Percentiles rank a stretch among this genome's conserved stretches.
Conservation (phyloP, 805 yeast species). For the Metschnikowia orientalis region DNA sequence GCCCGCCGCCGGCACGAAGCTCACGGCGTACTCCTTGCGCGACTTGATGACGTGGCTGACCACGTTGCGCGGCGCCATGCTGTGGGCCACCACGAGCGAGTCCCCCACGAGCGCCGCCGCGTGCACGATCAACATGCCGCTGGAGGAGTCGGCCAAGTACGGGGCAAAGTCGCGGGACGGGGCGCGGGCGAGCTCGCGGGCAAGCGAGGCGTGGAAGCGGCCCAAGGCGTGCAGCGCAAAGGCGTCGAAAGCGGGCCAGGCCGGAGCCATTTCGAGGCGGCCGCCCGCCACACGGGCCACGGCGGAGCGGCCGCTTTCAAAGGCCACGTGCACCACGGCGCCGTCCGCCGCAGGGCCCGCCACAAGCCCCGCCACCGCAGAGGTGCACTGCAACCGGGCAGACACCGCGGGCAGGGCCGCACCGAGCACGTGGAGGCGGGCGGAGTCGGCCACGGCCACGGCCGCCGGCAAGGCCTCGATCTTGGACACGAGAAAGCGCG, state of each 20-base stretch:
- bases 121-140: constrained; percentile 22
- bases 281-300: constrained; percentile 4
- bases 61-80: constrained; percentile 9
- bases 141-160: constrained; percentile 21
- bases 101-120: constrained; percentile 10
- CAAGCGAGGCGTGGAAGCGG: constrained; percentile 11
- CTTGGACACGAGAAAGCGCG: constrained; percentile 15
- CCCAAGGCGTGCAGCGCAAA: constrained; percentile 21
- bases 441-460: constrained; percentile 12
- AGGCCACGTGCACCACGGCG: constrained; percentile 3
- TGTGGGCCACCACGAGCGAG: constrained; percentile 10
- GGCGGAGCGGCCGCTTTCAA: constrained; percentile 13
- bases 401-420: background rate
- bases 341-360: background rate
- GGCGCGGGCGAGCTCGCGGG: constrained; percentile 15
- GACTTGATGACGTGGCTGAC: constrained; percentile 23
- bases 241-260: constrained; percentile 7
- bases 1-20: constrained; percentile 5
- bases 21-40: constrained; percentile 9
- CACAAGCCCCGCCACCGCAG: constrained; percentile 8
- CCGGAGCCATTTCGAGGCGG: constrained; percentile 1
- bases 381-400: constrained; percentile 7
- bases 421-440: constrained; percentile 3
- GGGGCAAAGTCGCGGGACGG: constrained; percentile 14
- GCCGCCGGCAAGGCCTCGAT: background rate